Conservation (phyloP, 352 stramenopile genomes). For the Nothophytophthora sp. region DNA sequence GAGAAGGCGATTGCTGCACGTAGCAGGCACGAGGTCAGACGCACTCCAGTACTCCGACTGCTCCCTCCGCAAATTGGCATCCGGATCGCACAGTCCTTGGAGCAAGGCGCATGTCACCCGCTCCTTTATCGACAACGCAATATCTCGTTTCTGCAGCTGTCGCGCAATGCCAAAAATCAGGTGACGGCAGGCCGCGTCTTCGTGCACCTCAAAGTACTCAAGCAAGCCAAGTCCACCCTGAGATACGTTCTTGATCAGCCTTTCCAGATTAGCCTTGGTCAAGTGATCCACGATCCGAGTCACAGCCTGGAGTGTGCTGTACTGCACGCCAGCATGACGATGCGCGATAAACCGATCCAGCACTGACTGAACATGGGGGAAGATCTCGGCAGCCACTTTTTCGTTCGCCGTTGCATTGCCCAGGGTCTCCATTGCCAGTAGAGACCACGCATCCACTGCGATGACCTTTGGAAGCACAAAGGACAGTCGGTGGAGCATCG, state of each 20-base stretch:
- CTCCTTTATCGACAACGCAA: slow-evolving; percentile 14
- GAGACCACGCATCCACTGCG: slow-evolving; percentile 57
- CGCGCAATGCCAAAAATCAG: slow-evolving; percentile 46
- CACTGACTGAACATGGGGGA: slow-evolving; percentile 48
- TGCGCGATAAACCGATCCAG: slow-evolving; percentile 57
- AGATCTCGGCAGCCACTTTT: slow-evolving; percentile 37
- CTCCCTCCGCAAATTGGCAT: slow-evolving; percentile 39
- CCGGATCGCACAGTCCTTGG: slow-evolving; percentile 47
- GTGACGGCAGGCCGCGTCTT: slow-evolving; percentile 34
- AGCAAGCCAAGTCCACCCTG: slow-evolving; percentile 47
- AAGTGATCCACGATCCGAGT: slow-evolving; percentile 38
- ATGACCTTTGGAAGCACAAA: slow-evolving; percentile 67
- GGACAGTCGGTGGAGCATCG: slow-evolving; percentile 73
- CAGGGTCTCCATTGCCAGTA: slow-evolving; percentile 48
- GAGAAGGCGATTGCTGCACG: slow-evolving; percentile 46
- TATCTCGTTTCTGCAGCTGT: slow-evolving; percentile 32
- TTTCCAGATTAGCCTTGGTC: slow-evolving; percentile 16
- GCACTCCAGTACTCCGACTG: slow-evolving; percentile 52
- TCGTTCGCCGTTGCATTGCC: slow-evolving; percentile 43
- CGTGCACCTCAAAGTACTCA: slow-evolving; percentile 32
- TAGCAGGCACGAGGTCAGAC: slow-evolving; percentile 26
- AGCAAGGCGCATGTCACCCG: slow-evolving; percentile 42
- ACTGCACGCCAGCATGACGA: slow-evolving; percentile 49
- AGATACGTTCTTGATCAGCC: slow-evolving; percentile 23
- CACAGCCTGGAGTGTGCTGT: slow-evolving; percentile 43